Base-by-base conservation (phyloP, 1,139 yeast genomes). In the Citeromyces hawaiiensis region DNA sequence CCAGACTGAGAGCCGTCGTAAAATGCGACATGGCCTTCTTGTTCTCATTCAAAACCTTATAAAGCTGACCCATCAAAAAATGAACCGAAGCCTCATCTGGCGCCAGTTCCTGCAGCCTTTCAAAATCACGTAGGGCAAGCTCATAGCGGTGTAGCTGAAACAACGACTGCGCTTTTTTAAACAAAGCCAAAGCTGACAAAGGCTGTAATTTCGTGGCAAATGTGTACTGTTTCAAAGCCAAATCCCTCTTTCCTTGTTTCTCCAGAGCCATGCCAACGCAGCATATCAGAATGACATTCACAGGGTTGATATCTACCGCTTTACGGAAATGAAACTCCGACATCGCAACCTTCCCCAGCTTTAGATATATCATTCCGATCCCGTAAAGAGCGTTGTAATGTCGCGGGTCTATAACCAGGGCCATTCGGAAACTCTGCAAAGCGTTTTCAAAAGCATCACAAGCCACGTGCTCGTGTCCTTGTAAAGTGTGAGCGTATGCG, bases 361-460 rank as follows among this genome's bases (percentile, higher is more conserved):
- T 83, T 56, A 87, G 70, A 56, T 82, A 83, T 34, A 88, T 94
- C 94, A 87, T 87, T 6, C 98, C 98, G 43, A 93, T 72, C 17
- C 98, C 98, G 53, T 91, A 93, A 53, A 91, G 76, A 0, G 98
- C 97, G 59, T 91, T 91, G 57, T 88, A 91, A 56, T 87, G 96
- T 43, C 91, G 69, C 38, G 80, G 69, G 52, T 91, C 95, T 36
- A 79, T 69, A 14, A 82, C 62, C 37, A 91, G 67, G 8, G 96
- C 93, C 45, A 70, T 66, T 34, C 96, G 63, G 66, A 87, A 93
- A 46, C 85, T 76, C 44, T 81, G 86, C 46, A 83, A 70, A 0
- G 98, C 97, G 59, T 79, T 75, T 54, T 88, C 96, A 59, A 81
- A 85, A 38, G 94, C 87, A 59, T 93, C 98, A 52, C 76, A 85